A percentile compares a stretch with the other conserved stretches of the same genome.
phyloP scores from a whole-genome alignment of 1,284 basidiomycete species.

The Tylopilus sp. region DNA sequence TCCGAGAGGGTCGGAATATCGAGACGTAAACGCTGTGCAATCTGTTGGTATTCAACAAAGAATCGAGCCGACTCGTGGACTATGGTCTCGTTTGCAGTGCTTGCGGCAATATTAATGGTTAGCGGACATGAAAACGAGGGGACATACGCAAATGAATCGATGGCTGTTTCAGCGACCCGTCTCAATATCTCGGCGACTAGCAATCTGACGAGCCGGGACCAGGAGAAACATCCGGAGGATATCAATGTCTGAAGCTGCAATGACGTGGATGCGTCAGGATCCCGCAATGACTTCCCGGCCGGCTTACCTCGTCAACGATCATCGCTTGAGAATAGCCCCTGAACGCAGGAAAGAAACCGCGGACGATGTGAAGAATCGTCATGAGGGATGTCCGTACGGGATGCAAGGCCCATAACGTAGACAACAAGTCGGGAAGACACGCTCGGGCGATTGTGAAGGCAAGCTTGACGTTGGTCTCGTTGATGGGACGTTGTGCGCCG shows the following conservation, averaged over 20 bases:
- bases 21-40: slow-evolving; percentile 70
- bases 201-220: slow-evolving; percentile 55
- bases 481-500: slow-evolving; percentile 62
- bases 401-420: slow-evolving; percentile 60
- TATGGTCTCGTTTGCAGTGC: slow-evolving; percentile 63
- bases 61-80: slow-evolving; percentile 69
- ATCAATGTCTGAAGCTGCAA: slow-evolving; percentile 62
- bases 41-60: slow-evolving; percentile 69
- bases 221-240: slow-evolving; percentile 60
- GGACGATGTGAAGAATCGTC: slow-evolving; percentile 61
- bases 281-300: background rate
- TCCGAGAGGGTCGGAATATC: slow-evolving; percentile 75
- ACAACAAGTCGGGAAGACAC: slow-evolving; percentile 55
- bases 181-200: slow-evolving; percentile 59
- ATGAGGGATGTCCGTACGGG: slow-evolving; percentile 63
- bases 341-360: slow-evolving; percentile 73
- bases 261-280: slow-evolving; percentile 8
- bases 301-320: slow-evolving; percentile 72
- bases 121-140: slow-evolving; percentile 15
- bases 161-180: slow-evolving; percentile 55
- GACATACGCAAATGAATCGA: slow-evolving; percentile 73
- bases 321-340: slow-evolving; percentile 79
- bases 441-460: slow-evolving; percentile 52
- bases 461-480: slow-evolving; percentile 48
- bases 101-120: slow-evolving; percentile 31